Conservation (phyloP, 2,329 filamentous ascomycete species). For the Colletotrichum somersetense region DNA sequence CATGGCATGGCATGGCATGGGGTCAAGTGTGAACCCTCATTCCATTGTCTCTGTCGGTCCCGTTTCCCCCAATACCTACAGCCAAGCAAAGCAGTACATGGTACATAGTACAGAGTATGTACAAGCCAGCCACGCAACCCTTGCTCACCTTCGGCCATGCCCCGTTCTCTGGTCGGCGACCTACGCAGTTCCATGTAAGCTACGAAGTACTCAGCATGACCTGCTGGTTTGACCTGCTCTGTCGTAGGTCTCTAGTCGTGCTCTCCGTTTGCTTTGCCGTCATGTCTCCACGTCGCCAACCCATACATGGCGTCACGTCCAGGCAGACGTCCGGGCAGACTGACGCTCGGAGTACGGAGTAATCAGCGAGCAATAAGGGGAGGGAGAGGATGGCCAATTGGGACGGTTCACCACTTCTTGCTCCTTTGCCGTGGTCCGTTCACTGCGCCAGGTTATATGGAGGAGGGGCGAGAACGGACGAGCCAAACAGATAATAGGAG, state of each 20-base stretch:
- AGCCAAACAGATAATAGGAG: neutral
- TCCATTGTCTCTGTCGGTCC: neutral
- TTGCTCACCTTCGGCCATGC: neutral
- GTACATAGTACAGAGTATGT: neutral
- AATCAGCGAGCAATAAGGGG: neutral
- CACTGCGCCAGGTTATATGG: neutral
- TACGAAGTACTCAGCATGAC: neutral
- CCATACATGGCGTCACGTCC: neutral
- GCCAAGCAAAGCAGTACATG: neutral
- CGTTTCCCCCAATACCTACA: neutral
- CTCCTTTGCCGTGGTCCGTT: neutral
- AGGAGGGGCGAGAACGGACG: neutral
- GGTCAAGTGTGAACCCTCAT: neutral
- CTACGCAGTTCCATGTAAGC: neutral
- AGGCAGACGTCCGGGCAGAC: neutral
- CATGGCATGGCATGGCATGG: constrained; percentile 2
- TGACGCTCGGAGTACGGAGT: neutral
- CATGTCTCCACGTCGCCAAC: neutral
- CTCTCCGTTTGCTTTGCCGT: neutral
- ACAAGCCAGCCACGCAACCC: neutral
- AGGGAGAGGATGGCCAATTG: neutral
- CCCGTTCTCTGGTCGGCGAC: constrained; percentile 23
- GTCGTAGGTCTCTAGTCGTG: neutral
- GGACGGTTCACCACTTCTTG: neutral
- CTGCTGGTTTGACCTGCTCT: neutral